phyloP scores from a whole-genome alignment of 257 asterid species.

The Gentiana macrophylla region DNA sequence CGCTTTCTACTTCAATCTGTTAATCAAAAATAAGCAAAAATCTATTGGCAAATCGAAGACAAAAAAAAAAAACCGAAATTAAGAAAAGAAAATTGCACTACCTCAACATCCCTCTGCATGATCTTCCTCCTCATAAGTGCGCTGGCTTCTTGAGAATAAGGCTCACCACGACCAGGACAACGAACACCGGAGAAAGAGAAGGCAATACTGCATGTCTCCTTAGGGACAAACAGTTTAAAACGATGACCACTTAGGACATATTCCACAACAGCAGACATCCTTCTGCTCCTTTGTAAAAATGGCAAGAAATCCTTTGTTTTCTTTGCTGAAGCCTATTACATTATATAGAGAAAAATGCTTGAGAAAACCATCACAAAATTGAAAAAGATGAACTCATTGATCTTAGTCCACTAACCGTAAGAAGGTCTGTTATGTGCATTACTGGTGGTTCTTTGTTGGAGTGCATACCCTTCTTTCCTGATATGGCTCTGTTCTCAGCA shows the following conservation, averaged over 20 bases:
- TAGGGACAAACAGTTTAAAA: conserved; percentile 71
- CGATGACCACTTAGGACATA: conserved; percentile 98
- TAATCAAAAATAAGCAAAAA: background rate
- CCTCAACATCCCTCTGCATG: conserved; percentile 99
- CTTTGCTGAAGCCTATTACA: conserved; percentile 57
- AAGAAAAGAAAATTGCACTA: conserved; percentile 7
- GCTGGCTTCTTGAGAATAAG: conserved; percentile 87
- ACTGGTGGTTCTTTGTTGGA: conserved; percentile 81
- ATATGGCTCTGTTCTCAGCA: conserved; percentile 78
- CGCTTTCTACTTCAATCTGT: conserved; percentile 90
- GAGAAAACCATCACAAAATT: background rate
- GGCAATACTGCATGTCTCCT: conserved; percentile 92
- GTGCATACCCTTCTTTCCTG: conserved; percentile 86
- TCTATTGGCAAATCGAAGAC: conserved; percentile 1
- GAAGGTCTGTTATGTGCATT: conserved; percentile 73
- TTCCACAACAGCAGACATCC: conserved; percentile 88
- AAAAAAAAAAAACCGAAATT: background rate
- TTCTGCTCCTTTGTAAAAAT: conserved; percentile 70
- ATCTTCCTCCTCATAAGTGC: conserved; percentile 93
- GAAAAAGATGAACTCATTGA: background rate
- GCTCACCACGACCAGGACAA: conserved; percentile 94
- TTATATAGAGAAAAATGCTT: background rate
- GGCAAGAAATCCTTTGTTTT: conserved; percentile 89
- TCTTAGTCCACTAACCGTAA: conserved; percentile 45
- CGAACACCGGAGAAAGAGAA: conserved; percentile 92